phyloP scores from a whole-genome alignment of 768 basidiomycete species.

The Collybia mongolica region DNA sequence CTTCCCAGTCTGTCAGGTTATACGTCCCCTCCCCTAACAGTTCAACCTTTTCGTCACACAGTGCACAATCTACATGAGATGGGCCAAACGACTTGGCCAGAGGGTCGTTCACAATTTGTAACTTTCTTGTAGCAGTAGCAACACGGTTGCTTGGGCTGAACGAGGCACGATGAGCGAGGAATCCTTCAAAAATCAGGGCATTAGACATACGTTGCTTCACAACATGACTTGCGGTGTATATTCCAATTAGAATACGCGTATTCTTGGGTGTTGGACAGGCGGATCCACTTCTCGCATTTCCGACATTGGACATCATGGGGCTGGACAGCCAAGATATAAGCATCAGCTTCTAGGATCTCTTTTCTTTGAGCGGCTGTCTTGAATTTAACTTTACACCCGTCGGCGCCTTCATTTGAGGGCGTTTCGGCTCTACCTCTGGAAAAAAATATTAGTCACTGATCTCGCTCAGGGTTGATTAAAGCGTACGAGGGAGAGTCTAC shows the following conservation, averaged over 20 bases:
- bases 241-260: constrained; percentile 57
- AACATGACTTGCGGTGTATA: constrained; percentile 48
- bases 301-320: constrained; percentile 55
- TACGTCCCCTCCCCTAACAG: constrained; percentile 56
- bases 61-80: constrained; percentile 46
- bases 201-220: constrained; percentile 33
- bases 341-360: constrained; percentile 52
- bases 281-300: constrained; percentile 64
- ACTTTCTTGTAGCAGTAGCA: constrained; percentile 59
- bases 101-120: constrained; percentile 62
- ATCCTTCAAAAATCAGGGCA: neutral
- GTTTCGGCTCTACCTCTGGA: constrained; percentile 8
- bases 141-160: constrained; percentile 57
- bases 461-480: constrained; percentile 11
- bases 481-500: constrained; percentile 26
- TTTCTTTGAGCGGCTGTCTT: constrained; percentile 45
- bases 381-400: constrained; percentile 6
- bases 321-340: constrained; percentile 47
- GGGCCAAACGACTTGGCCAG: constrained; percentile 51
- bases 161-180: neutral
- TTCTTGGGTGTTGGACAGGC: constrained; percentile 35
- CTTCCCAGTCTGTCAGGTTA: constrained; percentile 58
- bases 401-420: constrained; percentile 8
- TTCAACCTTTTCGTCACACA: constrained; percentile 44
- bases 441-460: constrained; percentile 20